A percentile compares a stretch with the other conserved stretches of the same genome.
phyloP scores from a whole-genome alignment of 192 early-diverging fungal genomes.

The Backusella macrospora region DNA sequence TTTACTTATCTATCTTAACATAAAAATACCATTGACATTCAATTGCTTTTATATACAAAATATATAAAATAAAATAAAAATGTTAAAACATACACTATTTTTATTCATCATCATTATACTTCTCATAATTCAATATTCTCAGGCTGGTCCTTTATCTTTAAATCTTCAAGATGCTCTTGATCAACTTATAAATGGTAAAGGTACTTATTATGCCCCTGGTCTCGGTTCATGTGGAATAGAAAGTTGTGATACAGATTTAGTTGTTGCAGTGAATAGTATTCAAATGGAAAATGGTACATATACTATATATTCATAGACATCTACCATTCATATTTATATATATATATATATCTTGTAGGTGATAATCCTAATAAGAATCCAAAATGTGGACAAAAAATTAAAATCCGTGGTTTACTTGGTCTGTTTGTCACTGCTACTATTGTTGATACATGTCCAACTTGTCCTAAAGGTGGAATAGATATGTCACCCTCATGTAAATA shows the following conservation, averaged over 20 bases:
- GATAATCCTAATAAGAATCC: constrained; percentile 1
- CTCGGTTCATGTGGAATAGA: constrained; percentile 52
- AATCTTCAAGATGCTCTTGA: background rate
- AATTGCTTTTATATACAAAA: too few species aligned
- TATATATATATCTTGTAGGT: background rate
- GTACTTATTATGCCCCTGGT: constrained; percentile 55
- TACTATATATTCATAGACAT: background rate
- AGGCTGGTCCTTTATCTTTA: background rate
- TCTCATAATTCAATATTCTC: background rate
- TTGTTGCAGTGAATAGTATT: constrained; percentile 41
- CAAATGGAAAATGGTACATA: constrained; percentile 13
- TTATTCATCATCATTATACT: background rate
- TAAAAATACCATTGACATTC: too few species aligned
- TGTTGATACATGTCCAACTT: background rate
- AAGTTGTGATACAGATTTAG: constrained; percentile 49
- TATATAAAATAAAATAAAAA: background rate
- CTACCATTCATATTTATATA: background rate
- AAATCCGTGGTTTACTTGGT: constrained; percentile 12
- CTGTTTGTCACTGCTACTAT: background rate
- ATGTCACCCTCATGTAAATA: constrained; percentile 3
- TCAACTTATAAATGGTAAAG: constrained; percentile 44
- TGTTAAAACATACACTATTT: background rate
- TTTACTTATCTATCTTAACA: background rate
- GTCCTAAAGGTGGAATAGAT: background rate
- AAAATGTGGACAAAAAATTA: constrained; percentile 10